These are phyloP conservation scores for Syzygium jambos DNA, from an alignment of 345 rosid genomes.

Conservation along the genomic window DNA sequence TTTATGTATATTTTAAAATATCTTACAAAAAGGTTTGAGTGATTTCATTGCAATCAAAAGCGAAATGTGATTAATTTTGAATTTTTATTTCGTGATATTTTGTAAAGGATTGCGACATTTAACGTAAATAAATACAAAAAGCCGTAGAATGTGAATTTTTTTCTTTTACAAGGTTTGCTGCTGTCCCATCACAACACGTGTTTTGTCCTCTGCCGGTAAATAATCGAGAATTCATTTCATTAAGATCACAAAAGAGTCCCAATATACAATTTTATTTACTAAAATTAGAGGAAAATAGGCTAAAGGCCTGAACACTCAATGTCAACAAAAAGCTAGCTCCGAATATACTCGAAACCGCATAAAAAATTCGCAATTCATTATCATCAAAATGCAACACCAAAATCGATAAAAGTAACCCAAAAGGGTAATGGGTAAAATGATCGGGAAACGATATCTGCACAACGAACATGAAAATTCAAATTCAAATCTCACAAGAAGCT, in stretches of 20 bases:
- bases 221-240: neutral
- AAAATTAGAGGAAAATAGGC: no score
- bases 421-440: neutral
- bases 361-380: neutral
- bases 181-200: rapidly evolving
- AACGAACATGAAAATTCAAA: neutral
- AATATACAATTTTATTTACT: no score
- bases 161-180: neutral
- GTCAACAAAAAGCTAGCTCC: neutral
- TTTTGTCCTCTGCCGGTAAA: neutral
- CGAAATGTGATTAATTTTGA: neutral
- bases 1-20: neutral
- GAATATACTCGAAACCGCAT: neutral
- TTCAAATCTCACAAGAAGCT: neutral
- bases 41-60: neutral
- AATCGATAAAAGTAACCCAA: neutral
- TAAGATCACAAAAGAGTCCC: neutral
- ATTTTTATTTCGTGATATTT: neutral
- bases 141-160: neutral
- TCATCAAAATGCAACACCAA: neutral
- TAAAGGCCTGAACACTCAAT: neutral
- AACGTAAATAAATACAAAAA: neutral
- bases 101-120: neutral
- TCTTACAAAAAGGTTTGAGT: no score
- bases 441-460: neutral